Percentiles rank a stretch among this genome's conserved stretches.
Evolutionary conservation across 208 protist species (phyloP).

Genomic region (Strigomonas galati): DNA sequence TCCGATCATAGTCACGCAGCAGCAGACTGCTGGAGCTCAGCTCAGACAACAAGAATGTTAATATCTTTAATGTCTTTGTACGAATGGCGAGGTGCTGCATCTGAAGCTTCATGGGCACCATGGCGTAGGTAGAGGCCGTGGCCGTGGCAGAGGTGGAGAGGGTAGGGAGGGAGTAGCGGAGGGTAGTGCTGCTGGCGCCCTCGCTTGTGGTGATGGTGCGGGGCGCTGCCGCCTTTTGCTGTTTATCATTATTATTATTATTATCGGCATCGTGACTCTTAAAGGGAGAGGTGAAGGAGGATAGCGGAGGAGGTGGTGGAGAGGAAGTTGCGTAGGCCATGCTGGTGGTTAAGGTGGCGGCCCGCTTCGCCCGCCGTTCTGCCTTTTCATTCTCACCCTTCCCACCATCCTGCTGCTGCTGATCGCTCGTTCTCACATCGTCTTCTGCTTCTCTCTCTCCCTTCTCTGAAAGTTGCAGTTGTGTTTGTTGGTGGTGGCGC

Average conservation of each 20-base stretch:
- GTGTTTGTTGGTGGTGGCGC: not conserved
- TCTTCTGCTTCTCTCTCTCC: not conserved
- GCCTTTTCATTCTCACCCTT: too few relatives aligned
- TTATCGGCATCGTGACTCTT: not conserved
- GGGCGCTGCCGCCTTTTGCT: too few relatives aligned
- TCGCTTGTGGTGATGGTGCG: too few relatives aligned
- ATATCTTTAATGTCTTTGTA: not conserved
- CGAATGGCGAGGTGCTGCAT: not conserved
- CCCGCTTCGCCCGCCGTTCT: too few relatives aligned
- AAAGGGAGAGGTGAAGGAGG: not conserved
- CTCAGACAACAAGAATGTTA: not conserved
- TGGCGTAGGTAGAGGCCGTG: not conserved
- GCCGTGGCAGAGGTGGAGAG: not conserved
- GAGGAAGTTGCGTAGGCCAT: too few relatives aligned
- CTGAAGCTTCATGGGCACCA: not conserved
- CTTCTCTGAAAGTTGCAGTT: not conserved
- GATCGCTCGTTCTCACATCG: too few relatives aligned
- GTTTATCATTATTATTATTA: constrained; percentile 1
- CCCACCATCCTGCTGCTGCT: too few relatives aligned
- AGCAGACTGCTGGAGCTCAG: not conserved
- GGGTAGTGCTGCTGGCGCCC: too few relatives aligned
- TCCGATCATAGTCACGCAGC: constrained; percentile 33
- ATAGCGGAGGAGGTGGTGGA: not conserved
- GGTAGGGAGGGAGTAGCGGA: too few relatives aligned
- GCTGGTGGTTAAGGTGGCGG: too few relatives aligned